Evolutionary conservation across 2,329 filamentous ascomycete species (phyloP).

Genomic region (Ceratocystis alfenasii): DNA sequence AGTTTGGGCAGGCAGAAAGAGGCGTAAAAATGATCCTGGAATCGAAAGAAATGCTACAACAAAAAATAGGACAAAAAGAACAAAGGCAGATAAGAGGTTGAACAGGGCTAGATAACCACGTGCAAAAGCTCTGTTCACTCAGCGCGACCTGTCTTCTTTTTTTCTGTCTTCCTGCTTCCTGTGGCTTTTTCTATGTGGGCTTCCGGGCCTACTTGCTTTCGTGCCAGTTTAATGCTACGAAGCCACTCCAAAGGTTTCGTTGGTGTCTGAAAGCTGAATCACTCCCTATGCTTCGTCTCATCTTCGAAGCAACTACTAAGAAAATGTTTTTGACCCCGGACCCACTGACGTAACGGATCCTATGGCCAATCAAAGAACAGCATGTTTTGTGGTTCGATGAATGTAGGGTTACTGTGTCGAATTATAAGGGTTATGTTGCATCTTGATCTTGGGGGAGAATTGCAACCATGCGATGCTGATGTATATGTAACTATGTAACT

Average conservation of each 20-base stretch:
- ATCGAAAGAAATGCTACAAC: background rate
- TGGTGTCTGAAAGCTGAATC: conserved; percentile 1
- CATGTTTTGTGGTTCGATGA: background rate
- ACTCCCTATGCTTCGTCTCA: background rate
- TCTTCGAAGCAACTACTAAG: background rate
- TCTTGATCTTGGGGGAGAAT: background rate
- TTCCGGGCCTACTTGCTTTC: no score
- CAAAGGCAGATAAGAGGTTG: background rate
- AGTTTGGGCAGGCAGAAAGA: background rate
- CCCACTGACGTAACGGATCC: conserved; percentile 2
- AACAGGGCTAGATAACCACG: background rate
- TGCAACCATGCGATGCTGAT: background rate
- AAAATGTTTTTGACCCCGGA: background rate
- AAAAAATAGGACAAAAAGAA: background rate
- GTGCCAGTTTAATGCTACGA: no score
- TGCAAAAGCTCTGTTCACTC: conserved; percentile 2
- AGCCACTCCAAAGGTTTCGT: background rate
- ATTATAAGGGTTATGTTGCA: background rate
- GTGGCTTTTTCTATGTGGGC: no score
- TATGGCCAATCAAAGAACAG: background rate
- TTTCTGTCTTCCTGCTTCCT: background rate
- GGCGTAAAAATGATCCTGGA: background rate
- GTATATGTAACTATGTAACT: background rate
- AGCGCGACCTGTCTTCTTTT: background rate
- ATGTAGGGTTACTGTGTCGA: background rate